These are phyloP conservation scores for Curvularia lunata DNA, from an alignment of 2,329 filamentous ascomycete species.

Conservation along the genomic window DNA sequence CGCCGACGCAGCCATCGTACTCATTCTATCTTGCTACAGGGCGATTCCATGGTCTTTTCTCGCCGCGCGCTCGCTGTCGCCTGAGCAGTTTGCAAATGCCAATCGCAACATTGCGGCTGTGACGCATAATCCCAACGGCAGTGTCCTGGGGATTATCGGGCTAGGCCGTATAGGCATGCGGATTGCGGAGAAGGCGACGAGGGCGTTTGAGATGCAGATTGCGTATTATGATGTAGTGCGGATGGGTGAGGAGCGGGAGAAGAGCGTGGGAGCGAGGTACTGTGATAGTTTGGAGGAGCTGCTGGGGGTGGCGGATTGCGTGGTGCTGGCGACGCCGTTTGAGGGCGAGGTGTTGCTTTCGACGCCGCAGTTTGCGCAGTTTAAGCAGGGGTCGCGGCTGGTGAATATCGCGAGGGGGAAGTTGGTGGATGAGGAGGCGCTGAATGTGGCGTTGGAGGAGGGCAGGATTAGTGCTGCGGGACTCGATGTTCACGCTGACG, in stretches of 20 bases:
- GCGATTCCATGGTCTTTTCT: conserved; percentile 68
- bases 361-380: conserved; percentile 54
- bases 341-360: conserved; percentile 59
- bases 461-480: conserved; percentile 61
- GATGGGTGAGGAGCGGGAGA: conserved; percentile 54
- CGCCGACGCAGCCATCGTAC: conserved; percentile 72
- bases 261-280: conserved; percentile 60
- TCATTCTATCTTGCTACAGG: conserved; percentile 73
- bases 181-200: conserved; percentile 63
- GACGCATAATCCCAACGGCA: conserved; percentile 68
- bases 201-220: conserved; percentile 71
- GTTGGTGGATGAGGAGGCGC: conserved; percentile 69
- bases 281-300: conserved; percentile 61
- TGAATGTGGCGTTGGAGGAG: conserved; percentile 64
- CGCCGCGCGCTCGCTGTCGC: conserved; percentile 58
- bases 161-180: conserved; percentile 63
- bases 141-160: conserved; percentile 70
- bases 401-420: conserved; percentile 71
- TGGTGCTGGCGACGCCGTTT: conserved; percentile 67
- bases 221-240: conserved; percentile 66
- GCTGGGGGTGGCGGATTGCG: conserved; percentile 62
- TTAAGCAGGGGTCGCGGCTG: conserved; percentile 64
- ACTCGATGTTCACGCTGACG: conserved; percentile 68
- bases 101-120: conserved; percentile 65
- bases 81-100: conserved; percentile 61